Evolutionary conservation across 1,139 yeast species (phyloP), one percentile per base, ranked within the genome.

Genomic region (Pichia sp.): DNA sequence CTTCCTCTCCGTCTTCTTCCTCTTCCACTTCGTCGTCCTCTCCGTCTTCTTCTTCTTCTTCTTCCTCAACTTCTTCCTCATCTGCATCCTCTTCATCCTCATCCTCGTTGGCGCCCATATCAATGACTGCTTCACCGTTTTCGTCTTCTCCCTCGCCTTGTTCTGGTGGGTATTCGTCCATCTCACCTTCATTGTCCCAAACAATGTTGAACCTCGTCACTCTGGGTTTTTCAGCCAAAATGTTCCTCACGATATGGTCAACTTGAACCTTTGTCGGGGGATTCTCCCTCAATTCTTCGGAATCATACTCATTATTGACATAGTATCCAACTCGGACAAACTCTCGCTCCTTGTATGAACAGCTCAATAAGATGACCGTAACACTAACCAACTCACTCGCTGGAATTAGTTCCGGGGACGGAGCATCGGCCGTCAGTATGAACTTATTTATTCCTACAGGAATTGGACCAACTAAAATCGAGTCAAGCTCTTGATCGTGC

Each of bases 391-490:
- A 79, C 68, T 93, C 99, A 61, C 90, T 85, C 6, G 97, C 96
- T 1, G 99, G 99, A 62, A 93, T 93, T 61, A 92, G 74, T 62
- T 93, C 98, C 0, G 97, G 96, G 2, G 93, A 84, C 1, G 99
- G 99, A 0, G 99, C 96, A 65, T 93, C 98, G 0, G 99, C 98
- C 38, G 89, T 84, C 69, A 93, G 88, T 16, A 92, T 78, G 64
- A 93, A 95, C 71, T 93, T 92, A 68, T 93, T 93, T 52, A 93
- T 84, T 0, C 99, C 99, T 4, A 93, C 96, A 0, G 99, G 99
- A 4, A 93, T 96, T 0, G 99, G 99, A 0, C 99, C 99, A 4
- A 93, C 99, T 30, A 95, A 75, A 48, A 95, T 84, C 1, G 97
- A 90, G 67, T 93, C 99, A 55, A 93, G 75, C 68, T 92, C 98